Conservation (phyloP, 2,329 filamentous ascomycete species). For the Karstenula rhodostoma region DNA sequence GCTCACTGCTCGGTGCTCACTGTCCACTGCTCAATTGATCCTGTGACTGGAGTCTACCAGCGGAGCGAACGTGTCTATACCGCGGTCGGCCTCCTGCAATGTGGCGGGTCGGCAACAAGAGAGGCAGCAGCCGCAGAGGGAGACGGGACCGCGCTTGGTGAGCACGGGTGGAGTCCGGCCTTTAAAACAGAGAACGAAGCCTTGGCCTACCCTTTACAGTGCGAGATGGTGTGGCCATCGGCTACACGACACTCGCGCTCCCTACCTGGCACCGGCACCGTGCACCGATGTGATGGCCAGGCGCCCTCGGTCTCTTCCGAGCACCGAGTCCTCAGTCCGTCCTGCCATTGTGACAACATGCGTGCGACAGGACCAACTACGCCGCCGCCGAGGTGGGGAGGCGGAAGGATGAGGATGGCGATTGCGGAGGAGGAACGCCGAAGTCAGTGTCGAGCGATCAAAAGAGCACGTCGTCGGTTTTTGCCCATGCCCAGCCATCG, state of each 20-base stretch:
- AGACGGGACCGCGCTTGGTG: neutral
- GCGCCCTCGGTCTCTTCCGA: neutral
- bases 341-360: neutral
- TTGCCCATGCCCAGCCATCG: neutral
- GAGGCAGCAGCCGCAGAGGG: neutral
- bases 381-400: neutral
- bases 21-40: too few species aligned
- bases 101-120: neutral
- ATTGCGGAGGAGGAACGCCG: neutral
- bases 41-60: neutral
- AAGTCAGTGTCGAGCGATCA: neutral
- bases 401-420: slow-evolving; percentile 10
- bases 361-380: slow-evolving; percentile 6
- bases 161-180: neutral
- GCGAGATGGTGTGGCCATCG: slow-evolving; percentile 1
- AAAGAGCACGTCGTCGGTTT: neutral
- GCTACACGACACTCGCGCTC: slow-evolving; percentile 7
- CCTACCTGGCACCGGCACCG: neutral
- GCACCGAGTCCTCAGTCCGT: too few species aligned
- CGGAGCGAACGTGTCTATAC: neutral
- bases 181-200: slow-evolving; percentile 15
- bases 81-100: neutral
- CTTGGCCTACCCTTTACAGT: neutral
- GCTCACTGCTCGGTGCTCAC: too few species aligned
- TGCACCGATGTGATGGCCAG: neutral